A percentile compares a stretch with the other conserved stretches of the same genome.
Conservation (phyloP, 768 basidiomycete species). For the Infundibulicybe gibba region DNA sequence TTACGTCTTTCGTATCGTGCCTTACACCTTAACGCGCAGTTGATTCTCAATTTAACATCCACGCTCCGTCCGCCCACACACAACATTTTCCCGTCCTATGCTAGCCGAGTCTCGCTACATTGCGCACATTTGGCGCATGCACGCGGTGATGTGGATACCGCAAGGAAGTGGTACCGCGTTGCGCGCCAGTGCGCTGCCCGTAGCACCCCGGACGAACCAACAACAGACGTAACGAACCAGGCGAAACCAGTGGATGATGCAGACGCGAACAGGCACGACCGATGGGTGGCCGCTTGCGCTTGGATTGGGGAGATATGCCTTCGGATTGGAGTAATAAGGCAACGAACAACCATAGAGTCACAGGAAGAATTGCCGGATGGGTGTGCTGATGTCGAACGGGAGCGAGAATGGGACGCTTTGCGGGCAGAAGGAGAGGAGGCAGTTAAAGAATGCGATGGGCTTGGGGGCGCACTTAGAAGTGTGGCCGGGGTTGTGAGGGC, state of each 20-base stretch:
- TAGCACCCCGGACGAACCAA: too few species aligned
- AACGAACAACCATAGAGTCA: slow-evolving; percentile 6
- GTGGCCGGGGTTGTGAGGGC: slow-evolving; percentile 55
- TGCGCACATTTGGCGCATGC: slow-evolving; percentile 77
- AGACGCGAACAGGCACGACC: slow-evolving; percentile 15
- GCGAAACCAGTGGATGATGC: slow-evolving; percentile 8
- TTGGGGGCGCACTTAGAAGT: slow-evolving; percentile 52
- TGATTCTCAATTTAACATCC: too few species aligned
- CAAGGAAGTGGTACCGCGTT: slow-evolving; percentile 58
- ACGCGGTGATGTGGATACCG: slow-evolving; percentile 46
- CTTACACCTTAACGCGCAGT: neutral
- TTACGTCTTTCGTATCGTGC: neutral
- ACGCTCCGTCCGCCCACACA: slow-evolving; percentile 36
- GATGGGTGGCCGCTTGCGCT: slow-evolving; percentile 45
- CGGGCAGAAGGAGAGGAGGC: slow-evolving; percentile 31
- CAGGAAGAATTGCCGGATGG: neutral
- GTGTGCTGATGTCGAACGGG: slow-evolving; percentile 8
- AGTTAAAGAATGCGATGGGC: slow-evolving; percentile 38
- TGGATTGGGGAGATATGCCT: slow-evolving; percentile 50
- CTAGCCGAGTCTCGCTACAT: slow-evolving; percentile 61
- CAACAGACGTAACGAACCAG: too few species aligned
- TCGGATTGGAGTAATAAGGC: slow-evolving; percentile 34
- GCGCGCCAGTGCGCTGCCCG: slow-evolving; percentile 26
- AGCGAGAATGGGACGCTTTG: slow-evolving; percentile 25
- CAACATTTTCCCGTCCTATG: slow-evolving; percentile 51